phyloP scores from a whole-genome alignment of 805 yeast genomes.

The Lachancea quebecensis region DNA sequence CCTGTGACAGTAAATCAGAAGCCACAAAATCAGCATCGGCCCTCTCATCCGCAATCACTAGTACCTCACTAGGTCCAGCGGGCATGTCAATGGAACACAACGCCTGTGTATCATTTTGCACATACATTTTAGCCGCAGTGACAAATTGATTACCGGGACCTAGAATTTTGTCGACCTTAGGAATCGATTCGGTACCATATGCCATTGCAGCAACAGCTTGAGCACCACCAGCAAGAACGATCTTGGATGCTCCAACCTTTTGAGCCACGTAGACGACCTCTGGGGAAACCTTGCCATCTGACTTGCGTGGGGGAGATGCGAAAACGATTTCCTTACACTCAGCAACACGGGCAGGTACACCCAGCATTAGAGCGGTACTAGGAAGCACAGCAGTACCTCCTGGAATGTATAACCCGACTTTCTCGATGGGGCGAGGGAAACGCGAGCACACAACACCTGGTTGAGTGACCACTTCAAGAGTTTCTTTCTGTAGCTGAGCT shows the following conservation, averaged over 20 bases:
- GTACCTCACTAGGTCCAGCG: conserved; percentile 97
- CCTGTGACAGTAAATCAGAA: conserved; percentile 92
- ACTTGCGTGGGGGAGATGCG: conserved; percentile 90
- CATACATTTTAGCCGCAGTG: conserved; percentile 97
- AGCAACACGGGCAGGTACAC: conserved; percentile 97
- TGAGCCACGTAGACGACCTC: conserved; percentile 97
- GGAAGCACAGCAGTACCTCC: conserved; percentile 99
- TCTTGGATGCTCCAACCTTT: conserved; percentile 84
- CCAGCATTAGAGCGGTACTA: conserved; percentile 95
- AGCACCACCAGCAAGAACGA: conserved; percentile 97
- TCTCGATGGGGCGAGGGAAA: conserved; percentile 89
- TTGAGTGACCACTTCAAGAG: conserved; percentile 79
- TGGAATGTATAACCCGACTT: conserved; percentile 93
- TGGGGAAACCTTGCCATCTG: conserved; percentile 87
- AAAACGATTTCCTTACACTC: conserved; percentile 87
- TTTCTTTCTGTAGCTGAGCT: conserved; percentile 76
- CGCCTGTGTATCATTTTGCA: conserved; percentile 92
- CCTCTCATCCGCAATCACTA: conserved; percentile 82
- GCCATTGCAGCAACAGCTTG: conserved; percentile 99
- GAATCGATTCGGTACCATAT: conserved; percentile 87
- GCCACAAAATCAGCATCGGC: conserved; percentile 97
- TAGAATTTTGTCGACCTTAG: conserved; percentile 91
- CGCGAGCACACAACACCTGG: conserved; percentile 94
- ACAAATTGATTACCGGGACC: conserved; percentile 99
- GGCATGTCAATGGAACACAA: conserved; percentile 98